A percentile compares a stretch with the other conserved stretches of the same genome.
Evolutionary conservation across 352 stramenopile species (phyloP).

Genomic region (Proteromonas lacertae): DNA sequence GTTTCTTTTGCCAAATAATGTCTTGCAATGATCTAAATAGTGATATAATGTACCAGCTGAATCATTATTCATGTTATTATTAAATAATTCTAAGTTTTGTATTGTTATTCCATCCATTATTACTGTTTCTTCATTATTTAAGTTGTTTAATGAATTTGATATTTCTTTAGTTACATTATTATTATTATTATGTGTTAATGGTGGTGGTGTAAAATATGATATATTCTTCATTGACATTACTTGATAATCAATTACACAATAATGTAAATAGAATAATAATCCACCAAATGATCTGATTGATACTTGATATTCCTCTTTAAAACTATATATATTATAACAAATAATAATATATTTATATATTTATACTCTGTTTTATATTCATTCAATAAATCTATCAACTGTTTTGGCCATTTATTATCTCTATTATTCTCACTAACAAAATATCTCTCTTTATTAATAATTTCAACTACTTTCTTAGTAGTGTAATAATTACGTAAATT

Average conservation of each 20-base stretch:
- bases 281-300: slow-evolving; percentile 25
- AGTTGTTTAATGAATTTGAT: slow-evolving; percentile 23
- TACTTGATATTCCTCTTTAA: no score
- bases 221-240: slow-evolving; percentile 26
- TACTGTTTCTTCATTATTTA: slow-evolving; percentile 22
- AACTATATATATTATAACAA: no score
- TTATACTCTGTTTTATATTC: no score
- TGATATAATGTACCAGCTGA: slow-evolving; percentile 50
- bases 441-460: slow-evolving; percentile 11
- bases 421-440: slow-evolving; percentile 31
- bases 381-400: slow-evolving; percentile 18
- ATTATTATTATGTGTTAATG: no score
- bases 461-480: neutral
- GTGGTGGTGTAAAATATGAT: slow-evolving; percentile 32
- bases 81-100: slow-evolving; percentile 72
- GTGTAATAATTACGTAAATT: neutral
- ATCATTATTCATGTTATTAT: slow-evolving; percentile 47
- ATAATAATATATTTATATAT: no score
- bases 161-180: slow-evolving; percentile 11
- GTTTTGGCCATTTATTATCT: neutral
- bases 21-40: slow-evolving; percentile 38
- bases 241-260: slow-evolving; percentile 32
- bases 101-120: slow-evolving; percentile 79
- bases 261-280: slow-evolving; percentile 21
- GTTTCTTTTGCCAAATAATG: slow-evolving; percentile 62